phyloP scores from a whole-genome alignment of 2,329 filamentous ascomycete genomes.

The Teratosphaeria viscida region DNA sequence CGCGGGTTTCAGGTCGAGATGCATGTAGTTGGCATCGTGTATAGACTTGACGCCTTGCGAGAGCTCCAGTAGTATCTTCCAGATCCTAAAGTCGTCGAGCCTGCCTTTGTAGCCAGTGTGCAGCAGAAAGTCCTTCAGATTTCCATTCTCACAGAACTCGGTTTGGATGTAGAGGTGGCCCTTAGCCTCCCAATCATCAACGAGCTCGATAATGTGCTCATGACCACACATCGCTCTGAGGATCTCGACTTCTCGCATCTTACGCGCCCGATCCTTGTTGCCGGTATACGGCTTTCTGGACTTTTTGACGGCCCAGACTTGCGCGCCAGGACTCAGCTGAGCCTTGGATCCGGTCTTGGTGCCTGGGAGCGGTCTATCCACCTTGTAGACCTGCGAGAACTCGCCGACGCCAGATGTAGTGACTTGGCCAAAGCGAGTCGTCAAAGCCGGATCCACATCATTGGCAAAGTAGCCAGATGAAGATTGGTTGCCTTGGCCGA shows the following conservation, averaged over 20 bases:
- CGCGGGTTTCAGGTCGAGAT: conserved; percentile 75
- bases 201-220: conserved; percentile 75
- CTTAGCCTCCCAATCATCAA: conserved; percentile 80
- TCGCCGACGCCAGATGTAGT: conserved; percentile 77
- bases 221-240: conserved; percentile 66
- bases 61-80: conserved; percentile 90
- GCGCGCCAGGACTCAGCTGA: conserved; percentile 3
- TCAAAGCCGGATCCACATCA: conserved; percentile 65
- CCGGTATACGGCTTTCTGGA: conserved; percentile 71
- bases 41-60: conserved; percentile 75
- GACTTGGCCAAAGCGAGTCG: conserved; percentile 68
- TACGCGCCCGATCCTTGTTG: conserved; percentile 66
- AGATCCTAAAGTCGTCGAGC: conserved; percentile 94
- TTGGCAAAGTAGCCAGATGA: conserved; percentile 59
- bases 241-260: conserved; percentile 73
- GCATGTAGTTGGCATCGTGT: conserved; percentile 76
- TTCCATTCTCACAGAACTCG: conserved; percentile 92
- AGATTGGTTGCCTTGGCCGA: conserved; percentile 30
- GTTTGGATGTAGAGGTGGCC: conserved; percentile 91
- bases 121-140: conserved; percentile 74
- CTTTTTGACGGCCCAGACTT: conserved; percentile 88
- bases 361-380: conserved; percentile 42
- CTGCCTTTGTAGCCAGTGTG: conserved; percentile 73
- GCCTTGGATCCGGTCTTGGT: conserved; percentile 5
- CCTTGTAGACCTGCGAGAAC: conserved; percentile 85